Conservation (phyloP, 1,284 basidiomycete species). For the Hortiboletus rubellus region DNA sequence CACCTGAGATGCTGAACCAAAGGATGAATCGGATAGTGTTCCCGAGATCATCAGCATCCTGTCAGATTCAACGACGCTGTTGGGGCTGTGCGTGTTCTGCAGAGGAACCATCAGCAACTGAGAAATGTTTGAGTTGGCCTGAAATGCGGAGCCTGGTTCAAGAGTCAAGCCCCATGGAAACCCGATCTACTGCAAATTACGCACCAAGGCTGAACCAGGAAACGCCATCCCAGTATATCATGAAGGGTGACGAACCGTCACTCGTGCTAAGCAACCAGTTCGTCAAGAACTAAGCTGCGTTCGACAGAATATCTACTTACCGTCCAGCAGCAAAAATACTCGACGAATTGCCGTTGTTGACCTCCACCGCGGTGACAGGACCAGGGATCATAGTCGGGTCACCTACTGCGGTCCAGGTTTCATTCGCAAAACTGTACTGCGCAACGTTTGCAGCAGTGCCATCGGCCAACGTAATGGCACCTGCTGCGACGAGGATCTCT, state of each 20-base stretch:
- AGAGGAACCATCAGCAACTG: constrained; percentile 92
- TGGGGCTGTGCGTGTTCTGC: constrained; percentile 68
- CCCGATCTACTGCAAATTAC: constrained; percentile 17
- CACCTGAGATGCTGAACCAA: constrained; percentile 81
- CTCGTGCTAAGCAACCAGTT: constrained; percentile 42
- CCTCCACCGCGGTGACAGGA: constrained; percentile 85
- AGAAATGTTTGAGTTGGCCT: constrained; percentile 62
- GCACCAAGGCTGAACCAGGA: constrained; percentile 69
- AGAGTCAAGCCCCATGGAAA: not conserved
- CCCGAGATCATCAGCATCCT: constrained; percentile 93
- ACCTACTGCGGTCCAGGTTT: constrained; percentile 78
- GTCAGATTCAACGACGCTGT: constrained; percentile 77
- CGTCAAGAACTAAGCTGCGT: not conserved
- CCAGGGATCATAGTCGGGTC: constrained; percentile 71
- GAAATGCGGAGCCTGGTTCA: constrained; percentile 51
- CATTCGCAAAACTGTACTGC: constrained; percentile 66
- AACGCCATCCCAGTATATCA: constrained; percentile 80
- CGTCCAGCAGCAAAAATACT: constrained; percentile 91
- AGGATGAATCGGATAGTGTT: constrained; percentile 63
- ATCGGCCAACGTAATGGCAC: constrained; percentile 68
- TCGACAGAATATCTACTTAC: constrained; percentile 41
- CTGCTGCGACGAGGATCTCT: constrained; percentile 68
- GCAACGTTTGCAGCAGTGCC: constrained; percentile 67
- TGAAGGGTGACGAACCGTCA: constrained; percentile 65
- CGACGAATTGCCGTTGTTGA: constrained; percentile 78